Evolutionary conservation across 2,329 filamentous ascomycete genomes (phyloP).

Genomic region (Fusarium udum): DNA sequence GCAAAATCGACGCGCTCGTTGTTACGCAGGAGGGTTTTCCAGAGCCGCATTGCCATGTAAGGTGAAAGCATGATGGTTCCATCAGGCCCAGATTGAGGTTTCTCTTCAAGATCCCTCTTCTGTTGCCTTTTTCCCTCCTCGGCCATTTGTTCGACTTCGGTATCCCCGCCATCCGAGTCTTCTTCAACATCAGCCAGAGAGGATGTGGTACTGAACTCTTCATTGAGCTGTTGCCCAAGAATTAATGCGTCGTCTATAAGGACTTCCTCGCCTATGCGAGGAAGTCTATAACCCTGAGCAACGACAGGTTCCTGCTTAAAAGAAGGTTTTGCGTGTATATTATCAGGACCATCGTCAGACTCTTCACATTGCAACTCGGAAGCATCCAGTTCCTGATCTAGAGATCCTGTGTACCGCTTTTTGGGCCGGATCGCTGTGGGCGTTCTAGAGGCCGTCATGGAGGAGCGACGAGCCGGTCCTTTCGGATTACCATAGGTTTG

Average conservation of each 20-base stretch:
- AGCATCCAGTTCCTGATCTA: background rate
- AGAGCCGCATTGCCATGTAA: background rate
- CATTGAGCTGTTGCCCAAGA: background rate
- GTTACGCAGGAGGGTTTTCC: background rate
- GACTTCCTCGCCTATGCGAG: background rate
- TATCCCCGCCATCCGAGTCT: background rate
- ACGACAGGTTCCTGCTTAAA: background rate
- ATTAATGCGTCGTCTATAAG: background rate
- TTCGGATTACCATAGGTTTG: background rate
- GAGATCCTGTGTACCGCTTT: background rate
- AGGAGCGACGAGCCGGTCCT: background rate
- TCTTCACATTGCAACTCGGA: background rate
- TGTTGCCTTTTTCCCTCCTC: background rate
- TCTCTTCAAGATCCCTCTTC: background rate
- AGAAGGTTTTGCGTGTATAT: no score
- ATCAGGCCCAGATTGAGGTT: background rate
- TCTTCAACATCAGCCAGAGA: background rate
- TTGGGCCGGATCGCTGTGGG: background rate
- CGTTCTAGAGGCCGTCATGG: background rate
- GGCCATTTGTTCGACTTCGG: background rate
- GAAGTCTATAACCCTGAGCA: background rate
- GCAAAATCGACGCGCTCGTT: background rate
- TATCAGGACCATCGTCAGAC: background rate
- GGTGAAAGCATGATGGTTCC: background rate
- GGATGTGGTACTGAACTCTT: background rate